Conservation (phyloP, 164 flowering plant species). For the Magnolia kwangsiensis region DNA sequence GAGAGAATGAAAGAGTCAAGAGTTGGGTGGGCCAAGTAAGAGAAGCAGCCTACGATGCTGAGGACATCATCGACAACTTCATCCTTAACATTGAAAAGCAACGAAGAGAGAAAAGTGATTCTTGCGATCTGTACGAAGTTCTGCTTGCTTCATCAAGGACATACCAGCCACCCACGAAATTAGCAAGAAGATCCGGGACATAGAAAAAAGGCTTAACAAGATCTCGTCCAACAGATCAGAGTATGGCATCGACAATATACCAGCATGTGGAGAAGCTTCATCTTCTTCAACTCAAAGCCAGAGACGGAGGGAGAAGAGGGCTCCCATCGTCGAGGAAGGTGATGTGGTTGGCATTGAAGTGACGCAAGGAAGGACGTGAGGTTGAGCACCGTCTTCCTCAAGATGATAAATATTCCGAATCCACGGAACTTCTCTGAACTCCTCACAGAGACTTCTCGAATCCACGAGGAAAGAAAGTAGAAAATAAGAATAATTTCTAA, state of each 20-base stretch:
- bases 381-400: too few relatives aligned
- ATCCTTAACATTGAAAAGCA: not conserved
- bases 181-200: constrained; percentile 30
- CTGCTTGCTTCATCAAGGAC: too few relatives aligned
- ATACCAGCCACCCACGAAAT: too few relatives aligned
- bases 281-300: not conserved
- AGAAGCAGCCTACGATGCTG: not conserved
- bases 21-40: constrained; percentile 1
- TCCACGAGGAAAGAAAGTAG: too few relatives aligned
- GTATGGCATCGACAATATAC: not conserved
- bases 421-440: too few relatives aligned
- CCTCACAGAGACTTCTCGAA: too few relatives aligned
- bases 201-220: constrained; percentile 24
- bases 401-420: too few relatives aligned
- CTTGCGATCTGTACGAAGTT: too few relatives aligned
- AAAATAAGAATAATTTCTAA: too few relatives aligned
- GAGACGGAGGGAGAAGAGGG: not conserved
- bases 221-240: not conserved
- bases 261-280: constrained; percentile 6
- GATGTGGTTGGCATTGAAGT: constrained; percentile 4
- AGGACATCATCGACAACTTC: not conserved
- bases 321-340: not conserved
- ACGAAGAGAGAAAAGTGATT: not conserved
- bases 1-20: not conserved
- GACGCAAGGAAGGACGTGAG: too few relatives aligned